A percentile compares a stretch with the other conserved stretches of the same genome.
Evolutionary conservation across 352 stramenopile genomes (phyloP).

Genomic region (Aphanomyces invadans): DNA sequence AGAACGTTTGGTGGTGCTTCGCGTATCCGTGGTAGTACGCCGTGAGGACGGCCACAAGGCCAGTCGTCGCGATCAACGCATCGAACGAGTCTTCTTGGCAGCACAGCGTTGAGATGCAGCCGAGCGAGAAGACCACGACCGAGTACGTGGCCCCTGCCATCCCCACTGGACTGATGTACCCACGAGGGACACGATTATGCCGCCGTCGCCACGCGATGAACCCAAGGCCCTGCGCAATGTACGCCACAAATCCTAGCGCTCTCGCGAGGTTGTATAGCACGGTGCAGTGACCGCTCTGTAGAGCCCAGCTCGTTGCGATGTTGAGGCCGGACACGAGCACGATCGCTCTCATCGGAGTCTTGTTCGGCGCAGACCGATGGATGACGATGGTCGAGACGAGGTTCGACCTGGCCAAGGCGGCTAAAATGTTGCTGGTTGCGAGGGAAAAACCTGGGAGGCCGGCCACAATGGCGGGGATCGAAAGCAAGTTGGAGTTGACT

Average conservation of each 20-base stretch:
- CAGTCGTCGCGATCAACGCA: constrained; percentile 26
- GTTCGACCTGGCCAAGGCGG: constrained; percentile 32
- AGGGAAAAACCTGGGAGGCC: constrained; percentile 31
- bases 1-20: constrained; percentile 30
- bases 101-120: constrained; percentile 28
- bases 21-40: constrained; percentile 30
- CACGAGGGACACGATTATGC: too few species aligned
- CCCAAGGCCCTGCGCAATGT: constrained; percentile 29
- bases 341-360: too few species aligned
- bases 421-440: constrained; percentile 31
- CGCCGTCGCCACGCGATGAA: too few species aligned
- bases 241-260: constrained; percentile 27
- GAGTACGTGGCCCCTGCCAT: constrained; percentile 29
- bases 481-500: constrained; percentile 27
- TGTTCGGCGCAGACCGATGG: too few species aligned
- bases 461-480: constrained; percentile 31
- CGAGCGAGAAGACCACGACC: constrained; percentile 26
- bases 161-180: constrained; percentile 30
- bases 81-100: too few species aligned
- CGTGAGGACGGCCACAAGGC: constrained; percentile 21
- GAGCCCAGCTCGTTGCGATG: too few species aligned
- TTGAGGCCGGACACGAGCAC: too few species aligned
- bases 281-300: too few species aligned
- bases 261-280: too few species aligned
- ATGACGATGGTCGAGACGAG: too few species aligned